Evolutionary conservation across 2,329 filamentous ascomycete species (phyloP).

Genomic region (Polytolypa hystricis): DNA sequence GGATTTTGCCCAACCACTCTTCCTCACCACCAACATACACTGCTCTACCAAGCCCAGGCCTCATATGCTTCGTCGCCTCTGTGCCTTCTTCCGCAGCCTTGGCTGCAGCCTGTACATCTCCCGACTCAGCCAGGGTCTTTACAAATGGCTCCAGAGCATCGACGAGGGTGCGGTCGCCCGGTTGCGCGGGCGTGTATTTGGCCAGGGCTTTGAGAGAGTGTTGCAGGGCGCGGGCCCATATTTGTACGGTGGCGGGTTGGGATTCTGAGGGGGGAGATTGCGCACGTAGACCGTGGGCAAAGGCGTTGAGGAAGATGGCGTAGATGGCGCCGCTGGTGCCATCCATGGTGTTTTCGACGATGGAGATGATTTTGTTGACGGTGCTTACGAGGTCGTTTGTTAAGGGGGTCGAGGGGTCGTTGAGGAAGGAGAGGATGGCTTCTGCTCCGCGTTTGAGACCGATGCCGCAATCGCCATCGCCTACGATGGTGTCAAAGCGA

Average conservation of each 20-base stretch:
- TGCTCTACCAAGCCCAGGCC: conserved; percentile 70
- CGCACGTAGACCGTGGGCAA: conserved; percentile 56
- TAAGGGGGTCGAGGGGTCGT: conserved; percentile 28
- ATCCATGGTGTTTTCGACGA: conserved; percentile 61
- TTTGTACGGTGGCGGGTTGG: conserved; percentile 36
- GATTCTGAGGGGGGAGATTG: conserved; percentile 38
- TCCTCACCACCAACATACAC: conserved; percentile 65
- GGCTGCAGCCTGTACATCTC: conserved; percentile 61
- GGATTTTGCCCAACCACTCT: conserved; percentile 58
- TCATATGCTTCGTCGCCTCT: conserved; percentile 82
- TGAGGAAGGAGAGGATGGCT: conserved; percentile 38
- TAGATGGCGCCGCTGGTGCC: conserved; percentile 67
- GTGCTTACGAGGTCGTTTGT: conserved; percentile 50
- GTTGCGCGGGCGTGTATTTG: conserved; percentile 79
- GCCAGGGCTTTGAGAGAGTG: conserved; percentile 59
- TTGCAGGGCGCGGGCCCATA: conserved; percentile 59
- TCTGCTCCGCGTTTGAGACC: conserved; percentile 81
- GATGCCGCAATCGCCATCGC: conserved; percentile 82
- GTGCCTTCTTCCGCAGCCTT: conserved; percentile 64
- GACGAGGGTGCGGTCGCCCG: conserved; percentile 80
- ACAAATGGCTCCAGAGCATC: conserved; percentile 88
- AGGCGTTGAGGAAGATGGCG: conserved; percentile 82
- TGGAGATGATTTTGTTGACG: conserved; percentile 48
- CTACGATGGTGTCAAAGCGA: conserved; percentile 66
- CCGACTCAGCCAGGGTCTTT: conserved; percentile 53